Conservation (phyloP, 2,329 filamentous ascomycete species). For the Apiospora malaysiana region DNA sequence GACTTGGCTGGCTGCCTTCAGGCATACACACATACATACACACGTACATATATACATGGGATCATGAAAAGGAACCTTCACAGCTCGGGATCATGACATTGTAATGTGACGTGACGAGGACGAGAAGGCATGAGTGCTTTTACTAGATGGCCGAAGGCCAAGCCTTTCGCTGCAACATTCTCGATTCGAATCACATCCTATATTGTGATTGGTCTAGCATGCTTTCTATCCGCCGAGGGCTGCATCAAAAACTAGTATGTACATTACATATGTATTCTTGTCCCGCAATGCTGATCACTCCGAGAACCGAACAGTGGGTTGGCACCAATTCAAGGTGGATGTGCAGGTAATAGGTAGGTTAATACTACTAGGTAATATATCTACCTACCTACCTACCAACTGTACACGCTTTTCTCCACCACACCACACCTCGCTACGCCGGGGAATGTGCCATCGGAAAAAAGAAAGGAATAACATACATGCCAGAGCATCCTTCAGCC, state of each 20-base stretch:
- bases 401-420: neutral
- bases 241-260: neutral
- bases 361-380: too few species aligned
- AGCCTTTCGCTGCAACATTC: neutral
- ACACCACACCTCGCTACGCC: neutral
- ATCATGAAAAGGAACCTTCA: neutral
- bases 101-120: neutral
- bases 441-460: neutral
- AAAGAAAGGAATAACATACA: neutral
- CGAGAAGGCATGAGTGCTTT: too few species aligned
- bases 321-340: neutral
- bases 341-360: too few species aligned
- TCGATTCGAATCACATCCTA: neutral
- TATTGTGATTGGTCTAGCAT: neutral
- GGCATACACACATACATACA: neutral
- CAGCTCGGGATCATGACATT: neutral
- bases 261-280: neutral
- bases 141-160: neutral
- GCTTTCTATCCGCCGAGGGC: neutral
- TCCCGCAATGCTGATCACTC: neutral
- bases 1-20: neutral
- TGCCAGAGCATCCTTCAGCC: neutral
- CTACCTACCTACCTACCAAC: too few species aligned
- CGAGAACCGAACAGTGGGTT: slow-evolving; percentile 5
- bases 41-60: neutral